phyloP scores from a whole-genome alignment of 164 flowering plant genomes.

The Aristolochia californica region DNA sequence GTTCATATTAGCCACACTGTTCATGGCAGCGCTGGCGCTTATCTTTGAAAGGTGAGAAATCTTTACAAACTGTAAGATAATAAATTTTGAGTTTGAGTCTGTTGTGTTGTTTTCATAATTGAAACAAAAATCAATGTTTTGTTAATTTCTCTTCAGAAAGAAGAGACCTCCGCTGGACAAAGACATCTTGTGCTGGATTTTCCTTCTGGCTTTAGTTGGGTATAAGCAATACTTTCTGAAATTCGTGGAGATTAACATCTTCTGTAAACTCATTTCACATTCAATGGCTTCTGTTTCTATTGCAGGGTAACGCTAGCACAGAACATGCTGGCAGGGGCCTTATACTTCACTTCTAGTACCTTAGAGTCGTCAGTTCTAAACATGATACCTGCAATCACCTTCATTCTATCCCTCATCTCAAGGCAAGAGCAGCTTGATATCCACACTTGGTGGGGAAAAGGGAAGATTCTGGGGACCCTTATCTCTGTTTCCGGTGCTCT shows the following conservation, averaged over 20 bases:
- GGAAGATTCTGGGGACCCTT: constrained; percentile 13
- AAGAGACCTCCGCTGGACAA: constrained; percentile 13
- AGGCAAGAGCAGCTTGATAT: constrained; percentile 11
- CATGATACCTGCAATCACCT: constrained; percentile 13
- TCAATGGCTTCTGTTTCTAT: not conserved
- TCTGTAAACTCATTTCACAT: not conserved
- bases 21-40: not conserved
- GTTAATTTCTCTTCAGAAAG: constrained; percentile 5
- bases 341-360: constrained; percentile 14
- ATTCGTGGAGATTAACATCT: too few relatives aligned
- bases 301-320: constrained; percentile 1
- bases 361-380: constrained; percentile 11
- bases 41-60: constrained; percentile 1
- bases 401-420: constrained; percentile 9
- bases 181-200: constrained; percentile 12
- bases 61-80: not conserved
- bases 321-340: constrained; percentile 9
- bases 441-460: constrained; percentile 10
- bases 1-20: constrained; percentile 2
- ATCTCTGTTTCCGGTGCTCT: constrained; percentile 12
- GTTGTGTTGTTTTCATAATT: not conserved
- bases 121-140: not conserved
- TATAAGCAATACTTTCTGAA: not conserved
- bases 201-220: constrained; percentile 18
- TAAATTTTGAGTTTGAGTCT: not conserved